Conservation (phyloP, 345 rosid genomes). For the Orychophragmus violaceus region DNA sequence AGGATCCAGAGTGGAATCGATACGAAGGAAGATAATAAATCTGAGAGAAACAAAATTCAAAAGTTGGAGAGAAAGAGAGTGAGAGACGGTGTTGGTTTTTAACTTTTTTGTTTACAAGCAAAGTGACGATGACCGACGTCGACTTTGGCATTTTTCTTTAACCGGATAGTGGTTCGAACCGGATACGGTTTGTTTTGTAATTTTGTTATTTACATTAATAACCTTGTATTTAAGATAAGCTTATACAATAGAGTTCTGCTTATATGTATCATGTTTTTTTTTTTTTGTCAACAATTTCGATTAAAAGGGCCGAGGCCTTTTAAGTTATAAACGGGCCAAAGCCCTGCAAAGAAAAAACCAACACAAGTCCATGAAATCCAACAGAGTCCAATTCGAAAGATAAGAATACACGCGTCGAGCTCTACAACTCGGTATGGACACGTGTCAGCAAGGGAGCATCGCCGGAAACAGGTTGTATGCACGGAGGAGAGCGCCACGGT, state of each 20-base stretch:
- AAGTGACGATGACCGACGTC: constrained; percentile 21
- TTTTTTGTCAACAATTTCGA: too few relatives aligned
- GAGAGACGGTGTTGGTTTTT: constrained; percentile 20
- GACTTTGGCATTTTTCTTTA: constrained; percentile 3
- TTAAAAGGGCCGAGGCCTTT: too few relatives aligned
- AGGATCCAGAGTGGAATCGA: constrained; percentile 3
- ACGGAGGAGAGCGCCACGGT: too few relatives aligned
- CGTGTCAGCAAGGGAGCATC: too few relatives aligned
- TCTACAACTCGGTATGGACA: too few relatives aligned
- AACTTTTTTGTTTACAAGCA: constrained; percentile 15
- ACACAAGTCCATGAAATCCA: too few relatives aligned
- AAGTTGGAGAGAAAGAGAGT: constrained; percentile 22
- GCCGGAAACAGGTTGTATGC: too few relatives aligned
- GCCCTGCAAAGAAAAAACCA: too few relatives aligned
- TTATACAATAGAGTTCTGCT: background rate
- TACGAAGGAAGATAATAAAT: background rate
- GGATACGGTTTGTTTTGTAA: background rate
- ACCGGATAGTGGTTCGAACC: background rate
- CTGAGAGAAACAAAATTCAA: constrained; percentile 24
- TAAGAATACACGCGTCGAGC: too few relatives aligned
- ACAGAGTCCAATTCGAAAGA: too few relatives aligned
- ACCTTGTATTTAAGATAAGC: background rate
- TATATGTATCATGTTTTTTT: too few relatives aligned
- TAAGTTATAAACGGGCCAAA: too few relatives aligned
- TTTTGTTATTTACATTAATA: background rate